A percentile compares a stretch with the other conserved stretches of the same genome.
phyloP scores from a whole-genome alignment of 495 filamentous ascomycete species.

The Xanthoparmelia taractica region DNA sequence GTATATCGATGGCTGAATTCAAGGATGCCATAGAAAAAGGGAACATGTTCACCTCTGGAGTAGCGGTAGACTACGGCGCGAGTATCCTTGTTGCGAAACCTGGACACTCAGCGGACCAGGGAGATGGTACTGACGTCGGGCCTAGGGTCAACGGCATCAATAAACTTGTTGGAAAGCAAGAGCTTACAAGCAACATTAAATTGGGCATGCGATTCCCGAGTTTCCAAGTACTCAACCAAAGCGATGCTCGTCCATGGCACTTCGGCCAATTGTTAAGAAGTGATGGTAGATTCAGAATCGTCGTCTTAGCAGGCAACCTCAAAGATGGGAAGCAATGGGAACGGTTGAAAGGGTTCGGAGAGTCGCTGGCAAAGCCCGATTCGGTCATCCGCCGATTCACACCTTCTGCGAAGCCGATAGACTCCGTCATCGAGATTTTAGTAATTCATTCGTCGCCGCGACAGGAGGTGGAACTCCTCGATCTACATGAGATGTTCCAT shows the following conservation, averaged over 20 bases:
- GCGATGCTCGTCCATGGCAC: constrained; percentile 52
- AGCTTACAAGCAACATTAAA: constrained; percentile 40
- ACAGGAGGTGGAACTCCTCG: constrained; percentile 43
- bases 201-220: constrained; percentile 52
- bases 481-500: constrained; percentile 52
- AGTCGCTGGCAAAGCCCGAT: constrained; percentile 30
- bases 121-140: constrained; percentile 18
- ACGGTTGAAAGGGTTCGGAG: constrained; percentile 42
- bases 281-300: constrained; percentile 58
- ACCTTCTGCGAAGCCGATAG: constrained; percentile 32
- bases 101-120: constrained; percentile 24
- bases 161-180: constrained; percentile 23
- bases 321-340: constrained; percentile 34
- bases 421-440: constrained; percentile 50
- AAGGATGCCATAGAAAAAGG: constrained; percentile 41
- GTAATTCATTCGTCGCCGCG: constrained; percentile 51
- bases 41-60: constrained; percentile 42
- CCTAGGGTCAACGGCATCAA: not conserved
- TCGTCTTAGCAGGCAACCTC: constrained; percentile 59
- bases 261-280: constrained; percentile 39
- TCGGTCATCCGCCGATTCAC: constrained; percentile 40
- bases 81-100: constrained; percentile 34
- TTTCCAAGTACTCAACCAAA: constrained; percentile 52
- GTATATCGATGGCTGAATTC: constrained; percentile 41
- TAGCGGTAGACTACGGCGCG: constrained; percentile 41